Percentiles rank a stretch among this genome's conserved stretches.
Conservation (phyloP, 495 filamentous ascomycete species). For the Astrocystis sublimbata region DNA sequence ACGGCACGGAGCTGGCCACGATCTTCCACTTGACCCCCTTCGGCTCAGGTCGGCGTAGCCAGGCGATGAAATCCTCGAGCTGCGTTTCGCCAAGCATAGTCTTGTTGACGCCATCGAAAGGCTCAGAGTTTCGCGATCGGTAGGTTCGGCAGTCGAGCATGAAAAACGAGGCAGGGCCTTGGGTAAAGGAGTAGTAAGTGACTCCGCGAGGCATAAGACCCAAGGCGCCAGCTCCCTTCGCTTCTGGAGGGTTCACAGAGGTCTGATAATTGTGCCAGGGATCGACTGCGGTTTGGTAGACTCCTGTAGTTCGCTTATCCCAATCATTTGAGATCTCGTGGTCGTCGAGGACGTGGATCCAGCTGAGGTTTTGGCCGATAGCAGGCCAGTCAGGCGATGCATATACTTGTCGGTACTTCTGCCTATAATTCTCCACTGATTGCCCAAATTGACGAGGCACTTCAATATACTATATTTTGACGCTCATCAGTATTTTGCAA, state of each 20-base stretch:
- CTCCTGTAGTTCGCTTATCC: constrained; percentile 30
- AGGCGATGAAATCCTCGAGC: constrained; percentile 74
- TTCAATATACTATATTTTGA: constrained; percentile 67
- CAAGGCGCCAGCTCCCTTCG: constrained; percentile 39
- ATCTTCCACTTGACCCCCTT: constrained; percentile 90
- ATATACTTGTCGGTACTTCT: constrained; percentile 92
- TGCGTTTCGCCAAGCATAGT: constrained; percentile 85
- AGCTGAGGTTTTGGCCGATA: constrained; percentile 72
- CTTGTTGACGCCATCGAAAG: constrained; percentile 59
- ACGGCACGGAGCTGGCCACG: constrained; percentile 81
- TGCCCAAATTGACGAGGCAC: constrained; percentile 78
- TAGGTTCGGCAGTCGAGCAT: constrained; percentile 90
- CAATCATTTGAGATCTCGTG: constrained; percentile 78
- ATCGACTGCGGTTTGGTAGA: constrained; percentile 67
- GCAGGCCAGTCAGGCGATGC: constrained; percentile 84
- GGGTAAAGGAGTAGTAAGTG: constrained; percentile 83
- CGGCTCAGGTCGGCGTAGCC: constrained; percentile 67
- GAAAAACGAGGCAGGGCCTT: constrained; percentile 92
- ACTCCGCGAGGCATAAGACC: constrained; percentile 45
- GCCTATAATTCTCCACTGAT: constrained; percentile 71
- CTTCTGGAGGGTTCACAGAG: constrained; percentile 74
- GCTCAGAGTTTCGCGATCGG: constrained; percentile 59
- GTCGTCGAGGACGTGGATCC: constrained; percentile 95
- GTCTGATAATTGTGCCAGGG: constrained; percentile 87
- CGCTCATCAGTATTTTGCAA: neutral